Evolutionary conservation across 208 protist genomes (phyloP), one percentile per base, ranked within the genome.

Genomic region (Leishmania tropica): DNA sequence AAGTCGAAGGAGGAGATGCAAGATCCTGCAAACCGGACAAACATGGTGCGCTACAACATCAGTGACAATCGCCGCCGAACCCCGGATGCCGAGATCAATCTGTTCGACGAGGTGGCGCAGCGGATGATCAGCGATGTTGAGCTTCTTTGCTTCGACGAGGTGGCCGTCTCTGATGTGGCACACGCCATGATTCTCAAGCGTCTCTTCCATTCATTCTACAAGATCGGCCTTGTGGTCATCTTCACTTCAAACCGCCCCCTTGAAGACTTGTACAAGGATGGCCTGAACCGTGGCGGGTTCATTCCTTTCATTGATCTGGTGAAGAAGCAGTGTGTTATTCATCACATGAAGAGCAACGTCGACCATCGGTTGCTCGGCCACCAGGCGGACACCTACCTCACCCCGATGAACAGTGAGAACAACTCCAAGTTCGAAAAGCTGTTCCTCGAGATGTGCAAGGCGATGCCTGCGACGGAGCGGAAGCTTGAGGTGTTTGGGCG

Each of bases 181-280:
- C 93, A 99, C 82, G 98, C 98, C 0, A 99, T 99, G 98, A 99
- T 99, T 76, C 80, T 99, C 40, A 95, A 97, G 62, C 88, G 98
- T 31, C 86, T 99, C 3, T 99, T 99, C 76, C 78, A 93, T 45
- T 81, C 92, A 3, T 96, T 99, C 64, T 98, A 97, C 82, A 94
- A 97, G 72, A 91, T 97, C 24, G 98, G 98, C 3, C 83, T 98
- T 47, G 91, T 98, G 1, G 91, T 99, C 0, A 89, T 99, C 19
- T 98, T 97, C 70, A 99, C 98, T 40, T 99, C 97, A 6, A 99
- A 99, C 78, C 84, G 96, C 3, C 80, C 88, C 0, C 94, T 94
- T 0, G 85, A 94, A 31, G 88, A 97, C 28, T 78, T 99, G 13
- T 99, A 99, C 87, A 89, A 97, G 67, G 93, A 91, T 62, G 98